Percentiles rank a stretch among this genome's conserved stretches.
These are phyloP conservation scores for Penicillium palitans DNA, from an alignment of 2,329 filamentous ascomycete genomes.

Conservation along the genomic window DNA sequence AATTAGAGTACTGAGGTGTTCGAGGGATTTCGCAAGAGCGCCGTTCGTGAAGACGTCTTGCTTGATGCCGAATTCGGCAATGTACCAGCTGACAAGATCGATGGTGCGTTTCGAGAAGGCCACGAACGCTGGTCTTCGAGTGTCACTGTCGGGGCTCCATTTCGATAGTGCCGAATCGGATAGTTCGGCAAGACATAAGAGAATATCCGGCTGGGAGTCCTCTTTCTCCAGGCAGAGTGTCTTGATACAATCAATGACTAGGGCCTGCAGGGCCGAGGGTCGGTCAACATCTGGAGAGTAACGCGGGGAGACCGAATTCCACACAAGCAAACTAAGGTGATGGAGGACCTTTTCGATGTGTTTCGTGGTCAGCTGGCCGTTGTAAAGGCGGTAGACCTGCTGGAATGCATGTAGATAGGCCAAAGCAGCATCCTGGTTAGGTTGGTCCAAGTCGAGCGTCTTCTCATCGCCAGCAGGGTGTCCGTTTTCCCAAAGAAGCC, in stretches of 20 bases:
- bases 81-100: conserved; percentile 58
- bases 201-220: conserved; percentile 38
- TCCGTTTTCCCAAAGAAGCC: conserved; percentile 68
- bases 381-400: conserved; percentile 75
- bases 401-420: conserved; percentile 77
- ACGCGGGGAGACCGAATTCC: conserved; percentile 60
- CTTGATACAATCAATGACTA: conserved; percentile 38
- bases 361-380: conserved; percentile 61
- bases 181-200: conserved; percentile 63
- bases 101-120: conserved; percentile 85
- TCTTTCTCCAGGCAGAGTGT: conserved; percentile 40
- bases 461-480: conserved; percentile 55
- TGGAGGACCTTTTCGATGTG: conserved; percentile 67
- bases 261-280: conserved; percentile 38
- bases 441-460: conserved; percentile 47
- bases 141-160: conserved; percentile 40
- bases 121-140: conserved; percentile 73
- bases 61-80: conserved; percentile 49
- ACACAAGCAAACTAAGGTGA: conserved; percentile 69
- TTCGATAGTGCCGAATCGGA: conserved; percentile 58
- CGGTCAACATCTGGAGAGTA: conserved; percentile 44
- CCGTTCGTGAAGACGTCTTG: conserved; percentile 69
- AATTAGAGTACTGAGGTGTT: conserved; percentile 69
- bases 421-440: conserved; percentile 79
- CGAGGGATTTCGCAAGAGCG: conserved; percentile 65